Evolutionary conservation across 2,329 filamentous ascomycete genomes (phyloP).

Genomic region (Pseudogymnoascus sp.): DNA sequence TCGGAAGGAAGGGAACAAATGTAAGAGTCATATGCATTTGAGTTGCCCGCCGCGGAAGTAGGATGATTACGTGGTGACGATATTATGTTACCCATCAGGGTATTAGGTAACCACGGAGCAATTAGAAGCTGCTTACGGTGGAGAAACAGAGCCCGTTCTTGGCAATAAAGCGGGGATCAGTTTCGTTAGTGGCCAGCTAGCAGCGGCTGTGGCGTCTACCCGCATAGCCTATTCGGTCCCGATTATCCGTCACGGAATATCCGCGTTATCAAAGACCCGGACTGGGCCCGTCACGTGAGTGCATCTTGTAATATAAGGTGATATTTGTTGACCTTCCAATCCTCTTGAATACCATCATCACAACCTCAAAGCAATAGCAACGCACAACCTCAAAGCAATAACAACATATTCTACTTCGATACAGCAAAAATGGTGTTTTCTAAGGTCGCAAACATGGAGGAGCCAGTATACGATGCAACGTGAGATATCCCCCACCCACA

Average conservation of each 20-base stretch:
- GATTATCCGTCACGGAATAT: neutral
- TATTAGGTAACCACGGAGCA: neutral
- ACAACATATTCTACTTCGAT: neutral
- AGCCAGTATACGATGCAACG: slow-evolving; percentile 7
- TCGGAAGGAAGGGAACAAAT: neutral
- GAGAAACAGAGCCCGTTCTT: neutral
- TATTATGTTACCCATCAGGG: neutral
- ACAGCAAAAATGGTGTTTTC: slow-evolving; percentile 5
- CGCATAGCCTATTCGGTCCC: neutral
- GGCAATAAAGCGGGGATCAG: neutral
- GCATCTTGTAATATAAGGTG: neutral
- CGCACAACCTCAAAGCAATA: neutral
- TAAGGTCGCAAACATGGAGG: slow-evolving; percentile 5
- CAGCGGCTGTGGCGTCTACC: neutral
- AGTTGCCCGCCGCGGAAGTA: neutral
- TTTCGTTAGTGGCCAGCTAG: neutral
- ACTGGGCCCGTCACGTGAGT: neutral
- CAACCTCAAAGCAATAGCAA: neutral
- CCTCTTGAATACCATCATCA: neutral
- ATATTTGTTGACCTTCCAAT: neutral
- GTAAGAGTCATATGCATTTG: neutral
- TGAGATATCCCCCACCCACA: neutral
- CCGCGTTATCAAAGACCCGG: neutral
- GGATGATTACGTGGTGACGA: neutral
- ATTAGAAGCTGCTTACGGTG: neutral